phyloP scores from a whole-genome alignment of 805 yeast species.

The Candida ipomoeae region DNA sequence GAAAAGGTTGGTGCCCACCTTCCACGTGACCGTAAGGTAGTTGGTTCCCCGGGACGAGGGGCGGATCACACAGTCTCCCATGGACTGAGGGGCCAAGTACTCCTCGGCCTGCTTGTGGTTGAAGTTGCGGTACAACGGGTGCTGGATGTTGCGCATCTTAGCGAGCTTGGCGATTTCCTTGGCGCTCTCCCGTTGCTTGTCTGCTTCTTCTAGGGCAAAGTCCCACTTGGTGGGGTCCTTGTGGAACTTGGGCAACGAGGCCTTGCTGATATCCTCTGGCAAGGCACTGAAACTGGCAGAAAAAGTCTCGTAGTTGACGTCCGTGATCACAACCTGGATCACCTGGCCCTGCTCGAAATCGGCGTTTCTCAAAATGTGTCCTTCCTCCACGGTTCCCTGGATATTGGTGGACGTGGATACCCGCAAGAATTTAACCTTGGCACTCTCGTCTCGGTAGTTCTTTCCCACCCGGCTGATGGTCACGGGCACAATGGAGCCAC shows the following conservation, averaged over 20 bases:
- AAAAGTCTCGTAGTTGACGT: slow-evolving; percentile 69
- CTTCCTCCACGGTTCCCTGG: slow-evolving; percentile 44
- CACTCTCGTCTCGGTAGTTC: slow-evolving; percentile 51
- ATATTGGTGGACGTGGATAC: slow-evolving; percentile 40
- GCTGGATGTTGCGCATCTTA: slow-evolving; percentile 77
- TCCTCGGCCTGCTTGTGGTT: slow-evolving; percentile 88
- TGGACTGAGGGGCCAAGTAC: slow-evolving; percentile 77
- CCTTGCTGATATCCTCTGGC: slow-evolving; percentile 58
- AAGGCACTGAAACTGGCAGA: slow-evolving; percentile 70
- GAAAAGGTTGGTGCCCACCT: slow-evolving; percentile 83
- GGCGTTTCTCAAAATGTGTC: slow-evolving; percentile 41
- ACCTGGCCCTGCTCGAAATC: slow-evolving; percentile 65
- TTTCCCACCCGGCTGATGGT: slow-evolving; percentile 64
- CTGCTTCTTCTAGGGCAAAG: slow-evolving; percentile 65
- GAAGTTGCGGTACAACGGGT: slow-evolving; percentile 84
- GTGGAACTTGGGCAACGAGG: slow-evolving; percentile 42
- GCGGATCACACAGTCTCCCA: slow-evolving; percentile 90
- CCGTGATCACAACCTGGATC: slow-evolving; percentile 73
- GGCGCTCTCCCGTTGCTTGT: slow-evolving; percentile 52
- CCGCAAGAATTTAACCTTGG: slow-evolving; percentile 36
- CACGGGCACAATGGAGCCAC: slow-evolving; percentile 73
- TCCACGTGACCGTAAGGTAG: slow-evolving; percentile 93
- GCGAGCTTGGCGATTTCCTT: slow-evolving; percentile 64
- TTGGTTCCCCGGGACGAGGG: slow-evolving; percentile 90
- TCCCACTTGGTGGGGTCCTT: slow-evolving; percentile 77